Percentiles rank a stretch among this genome's conserved stretches.
phyloP scores from a whole-genome alignment of 1,284 basidiomycete genomes.

The Rhizopogon parksii region DNA sequence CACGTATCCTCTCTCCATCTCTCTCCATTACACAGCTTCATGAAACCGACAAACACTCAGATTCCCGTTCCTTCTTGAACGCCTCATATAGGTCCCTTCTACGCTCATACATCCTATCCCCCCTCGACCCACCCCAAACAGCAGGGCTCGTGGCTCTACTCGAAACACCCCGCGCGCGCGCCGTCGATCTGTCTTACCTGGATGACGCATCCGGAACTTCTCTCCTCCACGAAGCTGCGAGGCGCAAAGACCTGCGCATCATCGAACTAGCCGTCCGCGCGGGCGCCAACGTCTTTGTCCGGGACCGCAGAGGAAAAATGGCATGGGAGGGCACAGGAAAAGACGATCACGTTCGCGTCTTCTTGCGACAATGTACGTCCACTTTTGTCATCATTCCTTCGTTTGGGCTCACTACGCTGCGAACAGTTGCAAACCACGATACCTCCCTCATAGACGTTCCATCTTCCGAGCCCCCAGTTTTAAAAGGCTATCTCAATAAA shows the following conservation, averaged over 20 bases:
- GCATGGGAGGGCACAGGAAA: slow-evolving; percentile 67
- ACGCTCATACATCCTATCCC: slow-evolving; percentile 66
- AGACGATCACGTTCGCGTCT: slow-evolving; percentile 79
- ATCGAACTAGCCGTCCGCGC: slow-evolving; percentile 80
- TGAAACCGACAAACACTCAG: slow-evolving; percentile 33
- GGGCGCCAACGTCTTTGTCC: slow-evolving; percentile 87
- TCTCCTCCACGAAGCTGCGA: slow-evolving; percentile 83
- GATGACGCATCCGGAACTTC: slow-evolving; percentile 76
- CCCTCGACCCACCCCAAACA: slow-evolving; percentile 35
- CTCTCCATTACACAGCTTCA: not conserved
- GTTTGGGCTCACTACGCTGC: slow-evolving; percentile 2
- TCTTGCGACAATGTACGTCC: slow-evolving; percentile 74
- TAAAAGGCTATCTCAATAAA: slow-evolving; percentile 83
- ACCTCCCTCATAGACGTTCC: slow-evolving; percentile 51
- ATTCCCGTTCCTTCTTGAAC: slow-evolving; percentile 76
- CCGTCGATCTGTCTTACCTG: slow-evolving; percentile 62
- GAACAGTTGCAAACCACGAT: slow-evolving; percentile 72
- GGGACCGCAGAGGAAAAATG: slow-evolving; percentile 74
- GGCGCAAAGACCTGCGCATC: slow-evolving; percentile 73
- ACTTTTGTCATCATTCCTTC: not conserved
- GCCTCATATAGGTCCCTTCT: slow-evolving; percentile 72
- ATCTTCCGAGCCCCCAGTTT: slow-evolving; percentile 51
- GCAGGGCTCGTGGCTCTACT: slow-evolving; percentile 49
- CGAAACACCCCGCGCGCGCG: slow-evolving; percentile 53
- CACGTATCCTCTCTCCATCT: not conserved